These are phyloP conservation scores for Raddia guianensis DNA, from an alignment of 176 grass and related monocot genomes.

Conservation along the genomic window DNA sequence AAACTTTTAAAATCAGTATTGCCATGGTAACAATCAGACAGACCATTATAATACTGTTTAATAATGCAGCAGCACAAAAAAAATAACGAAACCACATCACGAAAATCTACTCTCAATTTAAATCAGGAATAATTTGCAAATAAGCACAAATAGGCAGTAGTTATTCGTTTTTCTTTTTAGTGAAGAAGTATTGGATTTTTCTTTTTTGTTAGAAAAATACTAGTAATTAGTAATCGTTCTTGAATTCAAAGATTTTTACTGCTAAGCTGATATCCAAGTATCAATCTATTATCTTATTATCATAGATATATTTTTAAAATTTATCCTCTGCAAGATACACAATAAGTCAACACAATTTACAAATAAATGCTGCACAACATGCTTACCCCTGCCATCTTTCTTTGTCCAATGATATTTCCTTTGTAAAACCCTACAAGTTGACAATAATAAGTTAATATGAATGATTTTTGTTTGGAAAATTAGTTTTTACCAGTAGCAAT, in stretches of 20 bases:
- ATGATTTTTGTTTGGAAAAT: not conserved
- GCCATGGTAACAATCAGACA: constrained; percentile 18
- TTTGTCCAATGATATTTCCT: constrained; percentile 91
- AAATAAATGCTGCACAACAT: constrained; percentile 33
- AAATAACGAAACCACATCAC: no score
- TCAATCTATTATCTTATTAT: not conserved
- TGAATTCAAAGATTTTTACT: not conserved
- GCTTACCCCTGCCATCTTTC: constrained; percentile 99
- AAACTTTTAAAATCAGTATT: constrained; percentile 31
- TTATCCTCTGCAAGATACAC: constrained; percentile 23
- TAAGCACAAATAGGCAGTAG: no score
- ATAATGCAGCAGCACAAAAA: not conserved
- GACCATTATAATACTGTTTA: not conserved
- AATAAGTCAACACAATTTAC: constrained; percentile 24
- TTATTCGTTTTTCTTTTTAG: no score
- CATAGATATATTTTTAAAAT: not conserved
- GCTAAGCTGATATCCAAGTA: not conserved
- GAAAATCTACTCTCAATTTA: no score
- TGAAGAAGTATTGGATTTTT: no score
- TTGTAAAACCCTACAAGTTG: constrained; percentile 86
- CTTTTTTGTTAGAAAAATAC: no score
- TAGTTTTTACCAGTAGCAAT: not conserved
- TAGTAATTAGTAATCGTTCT: no score
- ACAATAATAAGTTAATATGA: constrained; percentile 1
- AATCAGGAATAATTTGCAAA: no score